Conservation (phyloP, 768 basidiomycete genomes). For the Kwoniella bestiolae region DNA sequence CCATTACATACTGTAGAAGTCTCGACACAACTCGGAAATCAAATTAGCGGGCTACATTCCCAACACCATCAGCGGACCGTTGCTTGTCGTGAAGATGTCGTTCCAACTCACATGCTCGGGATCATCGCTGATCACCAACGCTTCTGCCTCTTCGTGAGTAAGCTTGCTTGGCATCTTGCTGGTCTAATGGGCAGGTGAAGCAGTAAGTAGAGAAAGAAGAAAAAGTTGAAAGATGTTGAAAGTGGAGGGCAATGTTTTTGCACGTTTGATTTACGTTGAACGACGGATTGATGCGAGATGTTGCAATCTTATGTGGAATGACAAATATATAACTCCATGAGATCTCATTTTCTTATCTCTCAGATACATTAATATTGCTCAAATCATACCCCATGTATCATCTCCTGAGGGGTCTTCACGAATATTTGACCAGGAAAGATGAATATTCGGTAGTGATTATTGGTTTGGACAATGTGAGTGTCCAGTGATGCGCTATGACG, state of each 20-base stretch:
- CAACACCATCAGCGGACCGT: conserved; percentile 2
- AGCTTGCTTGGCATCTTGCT: conserved; percentile 15
- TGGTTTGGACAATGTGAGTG: conserved; percentile 62
- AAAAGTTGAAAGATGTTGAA: conserved; percentile 17
- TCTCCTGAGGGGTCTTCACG: conserved; percentile 86
- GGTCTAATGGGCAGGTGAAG: not conserved
- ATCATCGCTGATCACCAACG: conserved; percentile 53
- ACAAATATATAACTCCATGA: not conserved
- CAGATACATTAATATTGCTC: too few relatives aligned
- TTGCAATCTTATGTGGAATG: not conserved
- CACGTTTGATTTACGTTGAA: too few relatives aligned
- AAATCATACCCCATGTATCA: conserved; percentile 98
- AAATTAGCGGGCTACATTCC: conserved; percentile 74
- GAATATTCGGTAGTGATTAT: conserved; percentile 95
- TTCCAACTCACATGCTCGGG: conserved; percentile 60
- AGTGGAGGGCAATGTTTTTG: not conserved
- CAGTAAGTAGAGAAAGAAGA: not conserved
- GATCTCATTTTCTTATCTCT: not conserved
- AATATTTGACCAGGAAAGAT: conserved; percentile 77
- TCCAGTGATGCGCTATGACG: not conserved
- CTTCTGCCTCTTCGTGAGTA: conserved; percentile 38
- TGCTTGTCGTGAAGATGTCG: too few relatives aligned
- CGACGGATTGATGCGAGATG: not conserved
- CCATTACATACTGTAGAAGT: conserved; percentile 68
- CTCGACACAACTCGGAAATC: conserved; percentile 80